Evolutionary conservation across 2,329 filamentous ascomycete genomes (phyloP).

Genomic region (Fusarium agapanthi): DNA sequence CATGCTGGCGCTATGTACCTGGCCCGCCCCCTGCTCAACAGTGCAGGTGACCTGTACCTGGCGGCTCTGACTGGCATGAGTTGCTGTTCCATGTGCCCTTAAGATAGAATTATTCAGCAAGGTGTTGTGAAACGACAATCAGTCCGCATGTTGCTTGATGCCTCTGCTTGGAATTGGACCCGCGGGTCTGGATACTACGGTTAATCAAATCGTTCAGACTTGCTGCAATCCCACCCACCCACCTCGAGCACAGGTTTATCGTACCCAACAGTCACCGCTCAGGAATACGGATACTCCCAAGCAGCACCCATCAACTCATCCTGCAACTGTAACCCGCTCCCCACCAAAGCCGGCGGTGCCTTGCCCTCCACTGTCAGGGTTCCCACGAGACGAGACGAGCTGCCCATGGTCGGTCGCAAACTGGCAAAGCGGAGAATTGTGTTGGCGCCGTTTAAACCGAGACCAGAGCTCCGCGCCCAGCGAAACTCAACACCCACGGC

Average conservation of each 20-base stretch:
- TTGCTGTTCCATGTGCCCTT: conserved; percentile 11
- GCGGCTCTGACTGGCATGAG: conserved; percentile 41
- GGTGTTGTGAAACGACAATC: conserved; percentile 18
- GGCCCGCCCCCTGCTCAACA: conserved; percentile 45
- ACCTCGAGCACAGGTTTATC: conserved; percentile 3
- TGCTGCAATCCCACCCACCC: conserved; percentile 19
- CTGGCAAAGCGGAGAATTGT: conserved; percentile 30
- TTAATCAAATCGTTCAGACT: conserved; percentile 1
- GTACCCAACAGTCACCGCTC: conserved; percentile 27
- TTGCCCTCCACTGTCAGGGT: conserved; percentile 10
- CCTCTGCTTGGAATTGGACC: conserved; percentile 13
- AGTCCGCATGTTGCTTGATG: conserved; percentile 7
- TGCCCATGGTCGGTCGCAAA: conserved; percentile 22
- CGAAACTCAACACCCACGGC: conserved; percentile 17
- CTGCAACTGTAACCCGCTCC: conserved; percentile 15
- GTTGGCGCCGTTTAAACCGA: conserved; percentile 26
- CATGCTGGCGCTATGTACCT: conserved; percentile 46
- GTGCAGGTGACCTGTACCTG: conserved; percentile 52
- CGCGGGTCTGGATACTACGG: conserved; percentile 24
- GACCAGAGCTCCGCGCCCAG: conserved; percentile 13
- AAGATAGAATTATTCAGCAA: conserved; percentile 30
- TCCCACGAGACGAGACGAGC: conserved; percentile 4
- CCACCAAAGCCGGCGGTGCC: conserved; percentile 24
- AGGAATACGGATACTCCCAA: conserved; percentile 24
- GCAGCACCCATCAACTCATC: conserved; percentile 18